A percentile compares a stretch with the other conserved stretches of the same genome.
These are phyloP conservation scores for Colletotrichum orchidophilum DNA, from an alignment of 2,329 filamentous ascomycete species.

Conservation along the genomic window DNA sequence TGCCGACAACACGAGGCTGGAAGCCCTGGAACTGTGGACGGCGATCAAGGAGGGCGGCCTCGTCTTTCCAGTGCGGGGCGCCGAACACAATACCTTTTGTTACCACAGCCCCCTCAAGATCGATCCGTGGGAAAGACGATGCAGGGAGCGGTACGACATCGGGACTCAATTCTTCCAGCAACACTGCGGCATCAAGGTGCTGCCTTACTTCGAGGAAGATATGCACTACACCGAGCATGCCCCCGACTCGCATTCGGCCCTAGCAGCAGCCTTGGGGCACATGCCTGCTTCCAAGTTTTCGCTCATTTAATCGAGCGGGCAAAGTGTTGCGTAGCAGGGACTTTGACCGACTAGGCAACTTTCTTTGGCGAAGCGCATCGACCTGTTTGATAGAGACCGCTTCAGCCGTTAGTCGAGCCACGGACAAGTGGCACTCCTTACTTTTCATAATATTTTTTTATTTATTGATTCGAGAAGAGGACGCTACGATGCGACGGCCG, in stretches of 20 bases:
- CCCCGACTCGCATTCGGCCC: constrained; percentile 38
- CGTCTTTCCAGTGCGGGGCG: constrained; percentile 47
- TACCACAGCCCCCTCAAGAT: constrained; percentile 55
- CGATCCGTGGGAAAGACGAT: constrained; percentile 55
- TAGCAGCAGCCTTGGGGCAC: constrained; percentile 31
- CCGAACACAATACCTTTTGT: constrained; percentile 51
- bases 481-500: constrained; percentile 25
- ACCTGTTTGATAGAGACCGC: not conserved
- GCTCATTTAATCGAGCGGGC: constrained; percentile 18
- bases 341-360: not conserved
- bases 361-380: not conserved
- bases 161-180: constrained; percentile 49
- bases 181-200: constrained; percentile 48
- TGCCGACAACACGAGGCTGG: constrained; percentile 46
- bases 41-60: constrained; percentile 46
- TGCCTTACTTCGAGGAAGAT: constrained; percentile 55
- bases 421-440: constrained; percentile 6
- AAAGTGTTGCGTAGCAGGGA: not conserved
- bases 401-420: not conserved
- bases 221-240: constrained; percentile 52
- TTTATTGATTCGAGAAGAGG: constrained; percentile 18
- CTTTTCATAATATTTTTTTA: not conserved
- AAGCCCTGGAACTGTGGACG: constrained; percentile 49
- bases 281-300: constrained; percentile 28
- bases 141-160: constrained; percentile 51